phyloP scores from a whole-genome alignment of 2,329 filamentous ascomycete species.

The Tolypocladium cylindrosporum region DNA sequence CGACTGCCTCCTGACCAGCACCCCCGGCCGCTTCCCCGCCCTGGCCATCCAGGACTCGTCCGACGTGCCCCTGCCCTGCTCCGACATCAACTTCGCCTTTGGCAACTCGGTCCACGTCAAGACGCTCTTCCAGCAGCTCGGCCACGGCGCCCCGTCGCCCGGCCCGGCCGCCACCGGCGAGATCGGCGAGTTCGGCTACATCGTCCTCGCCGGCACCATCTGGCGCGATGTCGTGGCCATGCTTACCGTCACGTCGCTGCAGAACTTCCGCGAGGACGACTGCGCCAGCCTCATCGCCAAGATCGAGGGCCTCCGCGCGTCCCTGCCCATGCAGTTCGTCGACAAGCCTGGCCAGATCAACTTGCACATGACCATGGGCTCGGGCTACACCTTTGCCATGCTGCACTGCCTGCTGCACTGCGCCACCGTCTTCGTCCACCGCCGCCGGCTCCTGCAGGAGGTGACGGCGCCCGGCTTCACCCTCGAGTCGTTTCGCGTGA shows the following conservation, averaged over 20 bases:
- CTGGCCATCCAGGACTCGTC: conserved; percentile 43
- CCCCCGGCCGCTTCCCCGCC: conserved; percentile 48
- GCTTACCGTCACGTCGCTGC: conserved; percentile 43
- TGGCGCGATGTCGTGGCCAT: conserved; percentile 54
- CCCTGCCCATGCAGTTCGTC: conserved; percentile 48
- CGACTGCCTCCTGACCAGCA: conserved; percentile 52
- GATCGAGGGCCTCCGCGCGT: conserved; percentile 44
- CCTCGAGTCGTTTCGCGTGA: conserved; percentile 42
- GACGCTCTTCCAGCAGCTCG: conserved; percentile 36
- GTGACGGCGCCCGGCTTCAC: conserved; percentile 43
- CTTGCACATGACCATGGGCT: conserved; percentile 54
- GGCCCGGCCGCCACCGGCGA: conserved; percentile 33
- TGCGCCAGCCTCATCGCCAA: conserved; percentile 41
- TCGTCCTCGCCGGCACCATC: conserved; percentile 49
- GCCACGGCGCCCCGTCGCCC: conserved; percentile 23
- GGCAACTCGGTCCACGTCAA: conserved; percentile 49
- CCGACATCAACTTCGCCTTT: conserved; percentile 54
- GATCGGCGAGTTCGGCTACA: conserved; percentile 52
- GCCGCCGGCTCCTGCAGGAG: conserved; percentile 47
- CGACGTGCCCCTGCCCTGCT: conserved; percentile 47
- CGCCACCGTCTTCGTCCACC: conserved; percentile 50
- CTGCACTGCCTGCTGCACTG: conserved; percentile 52
- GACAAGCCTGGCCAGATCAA: conserved; percentile 53
- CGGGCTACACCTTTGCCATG: conserved; percentile 53
- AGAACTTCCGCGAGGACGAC: conserved; percentile 43